These are phyloP conservation scores for Mycena epipterygia DNA, from an alignment of 768 basidiomycete species.

Conservation along the genomic window DNA sequence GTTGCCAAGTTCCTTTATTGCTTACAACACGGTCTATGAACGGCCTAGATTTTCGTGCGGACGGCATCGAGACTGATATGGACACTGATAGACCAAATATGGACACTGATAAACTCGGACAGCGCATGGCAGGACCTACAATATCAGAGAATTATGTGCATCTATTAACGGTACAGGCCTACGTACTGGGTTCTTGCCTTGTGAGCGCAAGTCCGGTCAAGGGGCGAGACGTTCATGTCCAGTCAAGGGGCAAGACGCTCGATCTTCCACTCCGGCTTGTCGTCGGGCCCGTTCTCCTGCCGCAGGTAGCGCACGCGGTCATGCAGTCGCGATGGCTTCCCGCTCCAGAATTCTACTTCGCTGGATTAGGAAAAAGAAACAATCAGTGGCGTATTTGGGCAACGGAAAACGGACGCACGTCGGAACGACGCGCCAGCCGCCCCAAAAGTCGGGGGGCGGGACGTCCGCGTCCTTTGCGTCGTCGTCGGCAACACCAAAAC, in stretches of 20 bases:
- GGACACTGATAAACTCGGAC: too few relatives aligned
- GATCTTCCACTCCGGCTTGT: constrained; percentile 78
- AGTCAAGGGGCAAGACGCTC: constrained; percentile 82
- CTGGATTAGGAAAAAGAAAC: constrained; percentile 57
- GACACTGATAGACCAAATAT: too few relatives aligned
- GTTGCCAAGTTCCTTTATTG: too few relatives aligned
- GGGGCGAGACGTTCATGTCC: constrained; percentile 78
- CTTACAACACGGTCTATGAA: too few relatives aligned
- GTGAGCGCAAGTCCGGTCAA: constrained; percentile 45
- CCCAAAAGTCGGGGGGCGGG: constrained; percentile 93
- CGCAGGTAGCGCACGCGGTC: constrained; percentile 88
- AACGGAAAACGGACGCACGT: constrained; percentile 63
- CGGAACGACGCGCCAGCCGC: constrained; percentile 96
- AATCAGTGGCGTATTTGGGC: too few relatives aligned
- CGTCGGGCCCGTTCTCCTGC: constrained; percentile 35
- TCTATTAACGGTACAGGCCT: background rate
- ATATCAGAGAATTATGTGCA: background rate
- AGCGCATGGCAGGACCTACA: background rate
- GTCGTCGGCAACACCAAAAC: constrained; percentile 59
- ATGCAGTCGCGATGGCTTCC: constrained; percentile 93
- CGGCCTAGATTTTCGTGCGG: too few relatives aligned
- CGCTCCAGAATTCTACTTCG: constrained; percentile 98
- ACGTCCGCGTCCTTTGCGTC: constrained; percentile 57
- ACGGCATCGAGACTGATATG: background rate
- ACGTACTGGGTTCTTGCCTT: background rate